Evolutionary conservation across 1,284 basidiomycete species (phyloP).

Genomic region (Mycosarcoma mackinlayi): DNA sequence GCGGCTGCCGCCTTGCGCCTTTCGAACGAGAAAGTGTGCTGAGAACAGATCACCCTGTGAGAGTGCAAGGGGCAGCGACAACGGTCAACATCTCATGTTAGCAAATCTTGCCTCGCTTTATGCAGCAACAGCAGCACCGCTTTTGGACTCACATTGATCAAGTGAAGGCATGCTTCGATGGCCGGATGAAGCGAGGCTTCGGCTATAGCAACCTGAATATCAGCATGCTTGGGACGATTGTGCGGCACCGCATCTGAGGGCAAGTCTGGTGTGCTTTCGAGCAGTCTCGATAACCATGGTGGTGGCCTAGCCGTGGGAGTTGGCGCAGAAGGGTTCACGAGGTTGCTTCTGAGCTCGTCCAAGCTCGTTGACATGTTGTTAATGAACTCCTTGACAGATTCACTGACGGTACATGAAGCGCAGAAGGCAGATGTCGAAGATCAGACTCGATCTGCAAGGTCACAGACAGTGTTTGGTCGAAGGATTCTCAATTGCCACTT

Average conservation of each 20-base stretch:
- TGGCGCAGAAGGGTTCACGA: not conserved
- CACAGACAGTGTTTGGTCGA: not conserved
- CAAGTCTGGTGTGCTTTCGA: constrained; percentile 10
- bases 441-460: too few species aligned
- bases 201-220: constrained; percentile 20
- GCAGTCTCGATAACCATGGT: constrained; percentile 13
- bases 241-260: constrained; percentile 20
- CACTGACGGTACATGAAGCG: too few species aligned
- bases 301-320: not conserved
- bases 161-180: constrained; percentile 30
- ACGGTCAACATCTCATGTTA: not conserved
- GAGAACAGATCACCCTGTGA: constrained; percentile 37
- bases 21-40: constrained; percentile 37
- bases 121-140: too few species aligned
- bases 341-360: constrained; percentile 5
- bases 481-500: too few species aligned
- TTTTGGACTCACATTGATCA: constrained; percentile 44
- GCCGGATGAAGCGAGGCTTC: constrained; percentile 22
- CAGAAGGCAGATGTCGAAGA: not conserved
- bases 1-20: constrained; percentile 35
- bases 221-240: constrained; percentile 15
- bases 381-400: not conserved
- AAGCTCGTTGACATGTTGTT: constrained; percentile 10
- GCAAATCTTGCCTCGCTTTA: too few species aligned
- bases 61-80: not conserved